Percentiles rank a stretch among this genome's conserved stretches.
These are phyloP conservation scores for Postia placenta DNA, from an alignment of 768 basidiomycete genomes.

Conservation along the genomic window DNA sequence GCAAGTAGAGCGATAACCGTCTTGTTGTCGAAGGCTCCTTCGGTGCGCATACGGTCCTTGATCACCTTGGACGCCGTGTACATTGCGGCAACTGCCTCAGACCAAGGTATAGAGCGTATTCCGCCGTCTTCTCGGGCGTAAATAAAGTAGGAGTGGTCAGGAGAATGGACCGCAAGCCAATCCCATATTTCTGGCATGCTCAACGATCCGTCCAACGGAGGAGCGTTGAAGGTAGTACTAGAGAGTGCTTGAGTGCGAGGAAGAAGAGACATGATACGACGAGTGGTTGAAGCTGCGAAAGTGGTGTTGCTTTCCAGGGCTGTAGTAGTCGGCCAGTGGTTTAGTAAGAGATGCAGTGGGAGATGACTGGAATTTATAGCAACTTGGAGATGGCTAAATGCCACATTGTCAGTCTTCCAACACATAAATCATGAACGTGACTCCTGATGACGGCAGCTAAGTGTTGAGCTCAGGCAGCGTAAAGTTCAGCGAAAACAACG, in stretches of 20 bases:
- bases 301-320: too few species aligned
- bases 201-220: conserved; percentile 26
- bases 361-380: too few species aligned
- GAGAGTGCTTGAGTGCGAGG: conserved; percentile 17
- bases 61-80: conserved; percentile 20
- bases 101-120: conserved; percentile 17
- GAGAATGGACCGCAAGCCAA: conserved; percentile 25
- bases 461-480: too few species aligned
- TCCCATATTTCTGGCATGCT: conserved; percentile 30
- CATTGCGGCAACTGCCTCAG: conserved; percentile 21
- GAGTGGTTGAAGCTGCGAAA: too few species aligned
- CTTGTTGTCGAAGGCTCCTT: conserved; percentile 3
- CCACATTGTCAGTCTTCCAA: too few species aligned
- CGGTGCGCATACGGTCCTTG: conserved; percentile 6
- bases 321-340: too few species aligned
- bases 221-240: conserved; percentile 24
- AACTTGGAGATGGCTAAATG: too few species aligned
- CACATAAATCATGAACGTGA: too few species aligned
- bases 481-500: too few species aligned
- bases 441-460: too few species aligned
- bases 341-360: too few species aligned
- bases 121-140: conserved; percentile 13
- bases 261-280: neutral
- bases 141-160: conserved; percentile 28
- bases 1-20: conserved; percentile 21